Evolutionary conservation across 2,329 filamentous ascomycete species (phyloP).

Genomic region (Calonectria fujianensis): DNA sequence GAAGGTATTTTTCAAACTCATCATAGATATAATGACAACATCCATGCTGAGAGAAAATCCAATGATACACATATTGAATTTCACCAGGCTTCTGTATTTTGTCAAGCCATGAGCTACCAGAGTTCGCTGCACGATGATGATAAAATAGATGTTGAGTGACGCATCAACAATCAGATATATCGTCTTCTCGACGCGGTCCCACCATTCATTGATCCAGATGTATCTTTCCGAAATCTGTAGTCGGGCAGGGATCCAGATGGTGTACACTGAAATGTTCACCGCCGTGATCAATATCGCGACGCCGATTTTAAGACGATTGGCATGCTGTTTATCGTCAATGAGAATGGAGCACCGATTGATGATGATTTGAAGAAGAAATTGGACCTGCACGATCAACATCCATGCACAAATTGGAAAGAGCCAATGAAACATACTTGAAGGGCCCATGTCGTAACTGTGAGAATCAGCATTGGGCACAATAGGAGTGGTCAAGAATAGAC

Average conservation of each 20-base stretch:
- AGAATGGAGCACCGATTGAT: constrained; percentile 54
- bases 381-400: constrained; percentile 39
- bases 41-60: constrained; percentile 55
- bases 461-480: neutral
- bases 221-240: constrained; percentile 51
- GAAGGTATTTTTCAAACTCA: constrained; percentile 55
- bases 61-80: constrained; percentile 57
- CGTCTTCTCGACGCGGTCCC: constrained; percentile 55
- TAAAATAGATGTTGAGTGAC: constrained; percentile 52
- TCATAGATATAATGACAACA: constrained; percentile 55
- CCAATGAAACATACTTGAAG: constrained; percentile 47
- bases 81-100: constrained; percentile 52
- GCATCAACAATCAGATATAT: constrained; percentile 55
- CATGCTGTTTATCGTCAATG: constrained; percentile 45
- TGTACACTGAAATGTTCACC: constrained; percentile 54
- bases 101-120: constrained; percentile 49
- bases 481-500: neutral
- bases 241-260: constrained; percentile 53
- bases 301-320: constrained; percentile 48
- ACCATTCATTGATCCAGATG: constrained; percentile 53
- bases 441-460: constrained; percentile 53
- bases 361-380: constrained; percentile 54
- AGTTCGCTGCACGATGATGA: constrained; percentile 50
- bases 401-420: neutral
- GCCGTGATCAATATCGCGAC: constrained; percentile 51